These are phyloP conservation scores for Aspergillus fumigatiaffinis DNA, from an alignment of 2,329 filamentous ascomycete genomes.

Conservation along the genomic window DNA sequence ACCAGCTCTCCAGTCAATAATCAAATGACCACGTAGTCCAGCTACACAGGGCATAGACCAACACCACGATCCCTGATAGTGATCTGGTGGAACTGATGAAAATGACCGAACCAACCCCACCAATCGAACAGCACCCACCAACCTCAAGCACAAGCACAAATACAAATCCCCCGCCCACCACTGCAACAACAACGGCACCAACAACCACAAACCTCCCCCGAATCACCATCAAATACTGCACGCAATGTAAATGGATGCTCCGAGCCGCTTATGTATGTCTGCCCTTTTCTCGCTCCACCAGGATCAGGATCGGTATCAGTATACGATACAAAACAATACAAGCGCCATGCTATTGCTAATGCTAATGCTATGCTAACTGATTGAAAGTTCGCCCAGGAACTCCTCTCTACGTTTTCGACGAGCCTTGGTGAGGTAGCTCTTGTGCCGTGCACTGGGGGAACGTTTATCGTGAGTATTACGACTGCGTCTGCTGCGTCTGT, in stretches of 20 bases:
- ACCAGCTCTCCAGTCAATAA: not conserved
- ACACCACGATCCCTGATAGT: not conserved
- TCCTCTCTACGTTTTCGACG: constrained; percentile 86
- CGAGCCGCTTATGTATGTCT: constrained; percentile 73
- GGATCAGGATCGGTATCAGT: not conserved
- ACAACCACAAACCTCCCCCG: constrained; percentile 56
- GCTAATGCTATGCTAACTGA: not conserved
- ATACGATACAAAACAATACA: not conserved
- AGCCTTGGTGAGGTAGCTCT: constrained; percentile 83
- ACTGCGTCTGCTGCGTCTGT: too few species aligned
- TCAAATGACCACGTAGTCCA: not conserved
- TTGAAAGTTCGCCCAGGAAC: constrained; percentile 80
- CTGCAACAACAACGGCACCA: constrained; percentile 1
- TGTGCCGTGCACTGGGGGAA: constrained; percentile 77
- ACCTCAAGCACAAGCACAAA: not conserved
- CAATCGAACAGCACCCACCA: constrained; percentile 9
- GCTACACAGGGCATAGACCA: not conserved
- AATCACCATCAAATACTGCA: constrained; percentile 87
- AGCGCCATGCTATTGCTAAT: not conserved
- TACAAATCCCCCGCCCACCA: constrained; percentile 1
- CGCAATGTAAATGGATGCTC: constrained; percentile 89
- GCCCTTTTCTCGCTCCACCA: not conserved
- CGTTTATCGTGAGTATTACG: constrained; percentile 69
- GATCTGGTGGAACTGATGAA: not conserved
- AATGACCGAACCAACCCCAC: constrained; percentile 15